Evolutionary conservation across 1,139 yeast genomes (phyloP).

Genomic region (Debaryomycetaceae sp.): DNA sequence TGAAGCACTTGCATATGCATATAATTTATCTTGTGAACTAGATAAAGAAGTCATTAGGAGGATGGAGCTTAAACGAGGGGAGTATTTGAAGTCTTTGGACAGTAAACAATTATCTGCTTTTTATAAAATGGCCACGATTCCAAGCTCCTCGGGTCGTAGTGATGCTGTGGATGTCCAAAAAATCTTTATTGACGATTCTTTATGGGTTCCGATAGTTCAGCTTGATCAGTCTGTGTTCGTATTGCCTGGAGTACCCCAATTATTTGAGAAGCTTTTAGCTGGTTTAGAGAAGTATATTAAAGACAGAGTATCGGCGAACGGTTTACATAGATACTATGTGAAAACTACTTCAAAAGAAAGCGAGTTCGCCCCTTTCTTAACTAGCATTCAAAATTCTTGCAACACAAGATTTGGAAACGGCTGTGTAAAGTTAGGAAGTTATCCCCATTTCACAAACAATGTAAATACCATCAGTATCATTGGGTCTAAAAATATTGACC

Average conservation of each 20-base stretch:
- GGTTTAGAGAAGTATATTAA: slow-evolving; percentile 24
- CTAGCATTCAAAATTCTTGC: slow-evolving; percentile 48
- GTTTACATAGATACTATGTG: slow-evolving; percentile 53
- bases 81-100: slow-evolving; percentile 34
- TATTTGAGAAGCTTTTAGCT: slow-evolving; percentile 53
- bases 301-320: slow-evolving; percentile 21
- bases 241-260: slow-evolving; percentile 79
- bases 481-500: slow-evolving; percentile 44
- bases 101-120: slow-evolving; percentile 55
- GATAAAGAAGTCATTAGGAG: slow-evolving; percentile 57
- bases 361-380: slow-evolving; percentile 62
- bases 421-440: slow-evolving; percentile 70
- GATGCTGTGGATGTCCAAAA: slow-evolving; percentile 34
- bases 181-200: slow-evolving; percentile 49
- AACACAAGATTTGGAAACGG: slow-evolving; percentile 30
- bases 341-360: slow-evolving; percentile 62
- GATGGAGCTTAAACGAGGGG: slow-evolving; percentile 52
- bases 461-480: slow-evolving; percentile 70
- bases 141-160: slow-evolving; percentile 24
- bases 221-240: slow-evolving; percentile 61
- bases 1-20: slow-evolving; percentile 65
- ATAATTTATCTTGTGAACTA: slow-evolving; percentile 45
- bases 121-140: slow-evolving; percentile 77
- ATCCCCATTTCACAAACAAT: slow-evolving; percentile 69
- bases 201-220: slow-evolving; percentile 84